Conservation (phyloP, 192 early-diverging fungal genomes). For the Coemansia sp. region DNA sequence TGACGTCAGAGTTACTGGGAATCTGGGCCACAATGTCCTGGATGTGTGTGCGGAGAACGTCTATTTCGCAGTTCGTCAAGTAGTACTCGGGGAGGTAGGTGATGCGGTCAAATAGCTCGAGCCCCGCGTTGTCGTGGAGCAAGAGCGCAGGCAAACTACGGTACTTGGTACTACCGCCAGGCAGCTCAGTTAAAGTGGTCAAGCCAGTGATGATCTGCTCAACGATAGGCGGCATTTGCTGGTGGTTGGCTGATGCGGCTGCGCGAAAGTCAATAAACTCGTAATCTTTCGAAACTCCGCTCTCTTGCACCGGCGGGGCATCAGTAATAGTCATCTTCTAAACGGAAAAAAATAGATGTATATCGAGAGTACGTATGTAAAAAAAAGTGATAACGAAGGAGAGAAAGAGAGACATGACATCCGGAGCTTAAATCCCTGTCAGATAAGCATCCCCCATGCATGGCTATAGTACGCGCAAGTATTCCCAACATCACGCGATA, state of each 20-base stretch:
- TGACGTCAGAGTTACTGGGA: constrained; percentile 66
- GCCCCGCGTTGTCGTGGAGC: constrained; percentile 79
- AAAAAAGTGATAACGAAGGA: neutral
- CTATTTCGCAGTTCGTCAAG: constrained; percentile 82
- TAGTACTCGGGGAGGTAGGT: constrained; percentile 89
- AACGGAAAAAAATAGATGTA: too few relatives aligned
- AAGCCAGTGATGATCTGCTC: constrained; percentile 27
- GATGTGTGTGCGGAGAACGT: constrained; percentile 67
- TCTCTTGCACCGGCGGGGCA: neutral
- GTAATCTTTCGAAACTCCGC: neutral
- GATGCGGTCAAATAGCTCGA: constrained; percentile 90
- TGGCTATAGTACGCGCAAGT: neutral
- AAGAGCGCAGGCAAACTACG: constrained; percentile 70
- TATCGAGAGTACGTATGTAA: neutral
- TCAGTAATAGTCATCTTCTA: neutral
- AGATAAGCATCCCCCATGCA: neutral
- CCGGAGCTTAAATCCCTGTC: neutral
- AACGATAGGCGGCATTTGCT: constrained; percentile 23
- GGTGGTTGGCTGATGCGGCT: neutral
- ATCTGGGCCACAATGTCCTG: constrained; percentile 67
- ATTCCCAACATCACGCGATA: neutral
- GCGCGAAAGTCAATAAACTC: constrained; percentile 35
- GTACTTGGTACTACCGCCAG: constrained; percentile 6
- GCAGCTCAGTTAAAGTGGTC: constrained; percentile 16
- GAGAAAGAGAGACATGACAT: neutral